Evolutionary conservation across 2,329 filamentous ascomycete species (phyloP), one percentile per base, ranked within the genome.

Genomic region (Venturiaceae sp.): DNA sequence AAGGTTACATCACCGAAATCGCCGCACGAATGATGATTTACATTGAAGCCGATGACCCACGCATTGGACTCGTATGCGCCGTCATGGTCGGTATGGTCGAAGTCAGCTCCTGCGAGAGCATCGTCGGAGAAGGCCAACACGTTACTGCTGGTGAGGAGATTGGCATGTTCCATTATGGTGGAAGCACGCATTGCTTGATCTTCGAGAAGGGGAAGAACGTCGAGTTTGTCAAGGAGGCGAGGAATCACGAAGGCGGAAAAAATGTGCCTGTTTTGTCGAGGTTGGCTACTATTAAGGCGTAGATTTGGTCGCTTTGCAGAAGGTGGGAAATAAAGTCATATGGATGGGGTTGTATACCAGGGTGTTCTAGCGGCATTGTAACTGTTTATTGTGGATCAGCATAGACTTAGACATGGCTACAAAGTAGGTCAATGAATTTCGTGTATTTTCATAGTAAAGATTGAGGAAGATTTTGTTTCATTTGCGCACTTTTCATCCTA

Each of bases 131-230:
- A 66, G 86, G 85, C 0, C 78, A 90, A 67, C 77, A 78, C 56
- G 66, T 91, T 16, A 75, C 75, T 56, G 90, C 90, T 75, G 88
- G 88, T 1, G 81, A 90, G 4, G 74, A 90, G 72, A 75, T 84
- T 39, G 87, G 87, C 44, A 90, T 89, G 86, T 91, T 91, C 71
- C 87, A 91, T 66, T 90, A 86, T 67, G 87, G 87, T n/a, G 87
- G 88, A 0, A 85, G 81, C 6, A 83, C 83, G 1, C 83, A 88
- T 66, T 88, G 84, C 64, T 66, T 90, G 63, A 66, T 91, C 2
- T 90, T 90, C 72, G 71, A 81, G 28, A 76, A 80, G 62, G 78
- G 74, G 0, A 80, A 85, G 33, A 72, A 75, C 33, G 59, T 76
- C 44, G 68, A 72, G 23, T 67, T 65, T 32, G 69, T 70, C 61